Evolutionary conservation across 2,329 filamentous ascomycete genomes (phyloP), one percentile per base, ranked within the genome.

Genomic region (Alternaria solani): DNA sequence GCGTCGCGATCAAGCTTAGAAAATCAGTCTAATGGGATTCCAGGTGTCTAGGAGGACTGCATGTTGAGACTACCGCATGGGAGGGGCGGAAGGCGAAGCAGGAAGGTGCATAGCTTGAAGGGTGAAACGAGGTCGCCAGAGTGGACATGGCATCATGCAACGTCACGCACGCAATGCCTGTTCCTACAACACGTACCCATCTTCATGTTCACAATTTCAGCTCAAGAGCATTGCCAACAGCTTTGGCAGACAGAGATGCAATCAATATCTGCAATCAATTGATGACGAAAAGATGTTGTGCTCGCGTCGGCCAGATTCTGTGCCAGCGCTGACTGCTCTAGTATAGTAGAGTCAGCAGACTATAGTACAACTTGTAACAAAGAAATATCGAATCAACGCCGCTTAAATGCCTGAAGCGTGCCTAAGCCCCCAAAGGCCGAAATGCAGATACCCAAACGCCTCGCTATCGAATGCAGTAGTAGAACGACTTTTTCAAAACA

Each of bases 31-130:
- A 1, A 38, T 49, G 18, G 23, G 3, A 25, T 41, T 25, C 8
- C 66, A 85, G 81, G 66, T 84, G 86, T 73, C 82, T 81, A 26
- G 79, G 82, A 67, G 85, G 85, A 20, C 72, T 88, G 67, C 86
- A 82, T 47, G 85, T 89, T 14, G 87, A 89, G 74, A 89, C 87
- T 34, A 89, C 87, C 36, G 80, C 82, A 49, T 88, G 85, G 86
- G 87, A 89, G 70, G 81, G 74, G 25, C 73, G 80, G 67, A 78
- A 79, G 67, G 75, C 72, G 41, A 59, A 52, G 56, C 73, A 69
- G 49, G 36, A 57, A 61, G 48, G 48, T 42, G 58, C 18, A 11
- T 43, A 36, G n/a, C 28, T 23, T 7, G 32, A 47, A 32, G 25
- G n/a, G 32, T 57, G 26, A 43, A 26, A 34, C 28, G 26, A 30